A percentile compares a stretch with the other conserved stretches of the same genome.
Evolutionary conservation across 2,329 filamentous ascomycete genomes (phyloP).

Genomic region (Ceratocystis alfenasii): DNA sequence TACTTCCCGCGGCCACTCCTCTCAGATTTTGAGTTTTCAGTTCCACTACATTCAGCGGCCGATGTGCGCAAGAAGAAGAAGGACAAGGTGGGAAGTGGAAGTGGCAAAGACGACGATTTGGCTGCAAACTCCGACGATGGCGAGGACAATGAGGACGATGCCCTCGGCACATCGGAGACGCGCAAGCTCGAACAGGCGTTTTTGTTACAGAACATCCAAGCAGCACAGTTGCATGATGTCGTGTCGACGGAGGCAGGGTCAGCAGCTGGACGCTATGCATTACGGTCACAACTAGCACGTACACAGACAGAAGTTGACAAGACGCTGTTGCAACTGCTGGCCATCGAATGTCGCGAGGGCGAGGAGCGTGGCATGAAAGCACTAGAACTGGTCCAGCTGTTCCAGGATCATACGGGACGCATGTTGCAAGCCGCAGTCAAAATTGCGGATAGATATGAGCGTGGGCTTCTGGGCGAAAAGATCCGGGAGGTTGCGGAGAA

Average conservation of each 20-base stretch:
- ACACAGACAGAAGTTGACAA: constrained; percentile 83
- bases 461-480: constrained; percentile 73
- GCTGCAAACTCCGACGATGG: constrained; percentile 29
- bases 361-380: constrained; percentile 93
- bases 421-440: constrained; percentile 89
- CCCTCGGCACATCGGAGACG: constrained; percentile 36
- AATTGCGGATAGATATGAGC: constrained; percentile 74
- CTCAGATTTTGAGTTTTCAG: constrained; percentile 82
- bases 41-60: constrained; percentile 48
- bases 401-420: constrained; percentile 71
- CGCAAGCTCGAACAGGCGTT: constrained; percentile 67
- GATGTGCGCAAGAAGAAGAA: constrained; percentile 26
- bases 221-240: constrained; percentile 64
- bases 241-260: constrained; percentile 45
- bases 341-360: constrained; percentile 78
- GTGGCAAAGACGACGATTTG: constrained; percentile 28
- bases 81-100: constrained; percentile 28
- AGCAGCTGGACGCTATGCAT: constrained; percentile 33
- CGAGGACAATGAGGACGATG: constrained; percentile 29
- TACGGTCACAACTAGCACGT: constrained; percentile 54
- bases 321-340: constrained; percentile 75
- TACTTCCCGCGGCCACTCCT: constrained; percentile 85
- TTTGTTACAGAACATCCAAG: constrained; percentile 59
- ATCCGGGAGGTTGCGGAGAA: constrained; percentile 45
- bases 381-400: constrained; percentile 74